A percentile compares a stretch with the other conserved stretches of the same genome.
phyloP scores from a whole-genome alignment of 2,329 filamentous ascomycete genomes.

The Magnaporthiopsis incrustans region DNA sequence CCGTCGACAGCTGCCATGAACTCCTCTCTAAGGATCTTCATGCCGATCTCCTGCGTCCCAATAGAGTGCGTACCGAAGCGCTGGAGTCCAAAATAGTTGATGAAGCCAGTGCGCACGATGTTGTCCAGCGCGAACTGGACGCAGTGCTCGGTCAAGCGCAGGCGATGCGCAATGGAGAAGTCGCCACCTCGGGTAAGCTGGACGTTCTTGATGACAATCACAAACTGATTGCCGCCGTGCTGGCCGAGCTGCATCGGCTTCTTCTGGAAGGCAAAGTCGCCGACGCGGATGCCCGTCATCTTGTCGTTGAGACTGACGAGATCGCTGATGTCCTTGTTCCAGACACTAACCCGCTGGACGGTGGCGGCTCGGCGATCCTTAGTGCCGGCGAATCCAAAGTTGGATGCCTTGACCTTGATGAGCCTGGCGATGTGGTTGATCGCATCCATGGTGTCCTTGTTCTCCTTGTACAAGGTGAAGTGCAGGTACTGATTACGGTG shows the following conservation, averaged over 20 bases:
- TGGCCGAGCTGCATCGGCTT: conserved; percentile 73
- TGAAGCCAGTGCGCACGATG: conserved; percentile 69
- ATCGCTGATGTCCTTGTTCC: conserved; percentile 42
- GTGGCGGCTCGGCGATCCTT: conserved; percentile 87
- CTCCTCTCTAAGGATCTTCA: conserved; percentile 73
- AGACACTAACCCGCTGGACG: conserved; percentile 68
- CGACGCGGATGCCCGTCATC: conserved; percentile 56
- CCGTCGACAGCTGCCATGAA: conserved; percentile 72
- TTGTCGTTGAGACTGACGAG: conserved; percentile 59
- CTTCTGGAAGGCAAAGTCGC: conserved; percentile 72
- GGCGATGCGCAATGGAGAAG: conserved; percentile 39
- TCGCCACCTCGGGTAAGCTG: conserved; percentile 42
- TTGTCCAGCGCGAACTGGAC: conserved; percentile 55
- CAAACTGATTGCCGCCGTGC: conserved; percentile 82
- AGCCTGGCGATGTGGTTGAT: conserved; percentile 68
- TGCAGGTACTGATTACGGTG: conserved; percentile 68
- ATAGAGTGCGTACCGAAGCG: conserved; percentile 84
- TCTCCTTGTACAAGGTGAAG: conserved; percentile 92
- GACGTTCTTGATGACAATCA: conserved; percentile 84
- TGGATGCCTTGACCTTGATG: conserved; percentile 65
- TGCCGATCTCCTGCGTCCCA: conserved; percentile 78
- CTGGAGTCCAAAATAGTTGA: conserved; percentile 98
- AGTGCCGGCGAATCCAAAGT: conserved; percentile 72
- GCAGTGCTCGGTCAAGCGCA: conserved; percentile 35
- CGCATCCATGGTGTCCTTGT: conserved; percentile 93